Base-by-base conservation (phyloP, 1,284 basidiomycete genomes). In the Exobasidium cylindrosporum region DNA sequence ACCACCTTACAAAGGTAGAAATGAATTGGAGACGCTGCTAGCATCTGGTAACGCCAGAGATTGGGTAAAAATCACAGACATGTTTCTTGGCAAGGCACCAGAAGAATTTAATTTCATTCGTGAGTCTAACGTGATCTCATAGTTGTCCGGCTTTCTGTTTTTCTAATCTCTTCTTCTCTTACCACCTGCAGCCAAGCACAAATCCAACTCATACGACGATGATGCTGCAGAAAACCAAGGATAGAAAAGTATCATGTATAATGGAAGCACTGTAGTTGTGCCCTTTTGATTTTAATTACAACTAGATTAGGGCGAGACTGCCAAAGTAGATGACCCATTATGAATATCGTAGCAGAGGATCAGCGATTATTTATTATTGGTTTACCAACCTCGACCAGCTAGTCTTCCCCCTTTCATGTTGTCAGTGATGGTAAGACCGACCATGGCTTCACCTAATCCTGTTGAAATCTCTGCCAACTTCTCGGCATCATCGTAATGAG, bases 61-160 rank as follows among this genome's bases (percentile, higher is more conserved):
- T 79, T 98, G 95, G 95, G 89, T 97, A 57, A 91, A 87, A 81
- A 88, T 98, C 32, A 90, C 89, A 0, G 92, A 96, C 80, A 94
- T 97, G 90, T 97, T 91, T 86, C 83, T 89, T 13, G 90, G 90
- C 1, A 86, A 85, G 50, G 83, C 84, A 1, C 88, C 87, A 0
- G 86, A 87, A 28, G 63, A 70, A 24, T 80, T 73, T 70, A 80
- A 82, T 4, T 91, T 91, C 80, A 83, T 83, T 4, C 89, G 64
- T 65, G 62, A 57, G 64, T 65, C 11, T 7, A 57, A 5, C 10
- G n/a, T 3, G 17, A 49, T 4, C 23, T 0, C 24, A 28, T 26
- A n/a, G n/a, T n/a, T n/a, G n/a, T n/a, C n/a, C n/a, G n/a, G n/a
- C n/a, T n/a, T n/a, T n/a, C n/a, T n/a, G n/a, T n/a, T n/a, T n/a